A percentile compares a stretch with the other conserved stretches of the same genome.
phyloP scores from a whole-genome alignment of 106 monocot genomes.

The Acorus gramineus region DNA sequence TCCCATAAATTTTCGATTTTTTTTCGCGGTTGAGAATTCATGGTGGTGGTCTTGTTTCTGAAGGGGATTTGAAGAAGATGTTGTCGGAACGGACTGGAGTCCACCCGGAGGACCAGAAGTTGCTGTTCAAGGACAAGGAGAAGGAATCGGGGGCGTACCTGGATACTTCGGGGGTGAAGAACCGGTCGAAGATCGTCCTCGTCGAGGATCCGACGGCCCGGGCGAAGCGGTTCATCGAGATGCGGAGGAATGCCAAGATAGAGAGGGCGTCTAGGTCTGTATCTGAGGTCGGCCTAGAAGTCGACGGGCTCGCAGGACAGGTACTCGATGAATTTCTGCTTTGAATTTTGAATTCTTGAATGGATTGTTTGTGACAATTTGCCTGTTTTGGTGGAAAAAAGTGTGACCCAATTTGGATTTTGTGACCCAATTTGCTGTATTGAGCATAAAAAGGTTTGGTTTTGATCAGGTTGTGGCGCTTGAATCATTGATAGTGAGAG shows the following conservation, averaged over 20 bases:
- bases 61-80: constrained; percentile 79
- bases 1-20: not conserved
- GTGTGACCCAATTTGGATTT: too few relatives aligned
- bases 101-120: constrained; percentile 71
- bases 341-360: not conserved
- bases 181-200: constrained; percentile 55
- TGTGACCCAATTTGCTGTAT: too few relatives aligned
- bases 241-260: constrained; percentile 22
- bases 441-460: too few relatives aligned
- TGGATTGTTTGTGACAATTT: too few relatives aligned
- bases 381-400: too few relatives aligned
- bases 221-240: constrained; percentile 39
- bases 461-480: constrained; percentile 47
- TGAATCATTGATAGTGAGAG: constrained; percentile 45
- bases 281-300: constrained; percentile 24
- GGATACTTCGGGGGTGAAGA: constrained; percentile 62
- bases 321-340: constrained; percentile 2
- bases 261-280: constrained; percentile 27
- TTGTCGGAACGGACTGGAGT: constrained; percentile 40
- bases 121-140: constrained; percentile 70
- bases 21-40: not conserved
- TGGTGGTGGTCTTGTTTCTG: not conserved
- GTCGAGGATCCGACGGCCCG: constrained; percentile 47
- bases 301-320: constrained; percentile 37
- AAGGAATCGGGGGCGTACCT: constrained; percentile 43